phyloP scores from a whole-genome alignment of 192 early-diverging fungal species.

The Coemansia sp. region DNA sequence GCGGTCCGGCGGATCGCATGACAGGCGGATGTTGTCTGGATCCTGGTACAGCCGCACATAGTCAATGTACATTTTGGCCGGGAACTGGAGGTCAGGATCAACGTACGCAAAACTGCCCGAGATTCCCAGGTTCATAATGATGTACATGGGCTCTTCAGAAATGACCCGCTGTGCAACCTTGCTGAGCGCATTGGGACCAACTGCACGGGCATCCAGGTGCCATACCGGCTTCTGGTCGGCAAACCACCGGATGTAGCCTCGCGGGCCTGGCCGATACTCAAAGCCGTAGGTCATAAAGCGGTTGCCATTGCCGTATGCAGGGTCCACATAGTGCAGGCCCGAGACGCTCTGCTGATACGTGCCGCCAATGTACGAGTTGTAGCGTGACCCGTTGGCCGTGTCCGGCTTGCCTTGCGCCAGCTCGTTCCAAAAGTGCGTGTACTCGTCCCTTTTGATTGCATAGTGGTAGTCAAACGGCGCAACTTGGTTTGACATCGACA shows the following conservation, averaged over 20 bases:
- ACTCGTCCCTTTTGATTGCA: slow-evolving; percentile 38
- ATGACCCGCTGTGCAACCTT: slow-evolving; percentile 48
- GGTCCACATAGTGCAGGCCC: slow-evolving; percentile 38
- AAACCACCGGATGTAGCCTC: slow-evolving; percentile 49
- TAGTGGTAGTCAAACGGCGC: slow-evolving; percentile 57
- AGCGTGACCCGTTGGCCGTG: slow-evolving; percentile 25
- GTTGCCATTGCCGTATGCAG: slow-evolving; percentile 27
- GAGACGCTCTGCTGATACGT: slow-evolving; percentile 55
- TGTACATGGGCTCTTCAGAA: slow-evolving; percentile 61
- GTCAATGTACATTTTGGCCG: slow-evolving; percentile 57
- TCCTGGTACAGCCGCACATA: slow-evolving; percentile 59
- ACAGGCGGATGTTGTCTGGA: slow-evolving; percentile 50
- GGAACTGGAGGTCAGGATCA: slow-evolving; percentile 37
- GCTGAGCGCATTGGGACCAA: slow-evolving; percentile 46
- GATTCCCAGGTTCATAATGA: slow-evolving; percentile 58
- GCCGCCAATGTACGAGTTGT: slow-evolving; percentile 54
- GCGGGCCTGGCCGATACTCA: slow-evolving; percentile 52
- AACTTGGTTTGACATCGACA: slow-evolving; percentile 56
- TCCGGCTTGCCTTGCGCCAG: slow-evolving; percentile 17
- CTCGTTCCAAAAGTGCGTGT: slow-evolving; percentile 51
- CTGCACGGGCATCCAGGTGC: slow-evolving; percentile 38
- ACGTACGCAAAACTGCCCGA: slow-evolving; percentile 47
- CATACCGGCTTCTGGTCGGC: slow-evolving; percentile 43
- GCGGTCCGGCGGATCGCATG: slow-evolving; percentile 56
- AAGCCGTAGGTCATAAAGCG: slow-evolving; percentile 51